A percentile compares a stretch with the other conserved stretches of the same genome.
Conservation (phyloP, 441 rosid genomes). For the Populus trichocarpa region DNA sequence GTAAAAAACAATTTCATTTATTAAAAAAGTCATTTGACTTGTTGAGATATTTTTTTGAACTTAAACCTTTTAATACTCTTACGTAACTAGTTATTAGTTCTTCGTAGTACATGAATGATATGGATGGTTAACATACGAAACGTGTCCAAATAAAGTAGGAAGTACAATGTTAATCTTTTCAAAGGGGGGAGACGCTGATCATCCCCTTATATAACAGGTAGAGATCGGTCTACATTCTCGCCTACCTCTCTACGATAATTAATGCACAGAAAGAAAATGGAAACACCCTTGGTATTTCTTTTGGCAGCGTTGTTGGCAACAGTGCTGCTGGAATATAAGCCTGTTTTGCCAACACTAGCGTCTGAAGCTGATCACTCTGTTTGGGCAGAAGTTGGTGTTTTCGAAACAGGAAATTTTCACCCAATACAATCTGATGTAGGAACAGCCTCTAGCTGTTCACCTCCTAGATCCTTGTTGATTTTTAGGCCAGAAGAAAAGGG, state of each 20-base stretch:
- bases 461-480: slow-evolving; percentile 41
- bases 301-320: neutral
- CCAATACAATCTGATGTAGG: slow-evolving; percentile 4
- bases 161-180: no score
- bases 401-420: slow-evolving; percentile 13
- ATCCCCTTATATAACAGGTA: no score
- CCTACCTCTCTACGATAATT: neutral
- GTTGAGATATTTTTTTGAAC: no score
- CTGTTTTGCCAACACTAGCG: neutral
- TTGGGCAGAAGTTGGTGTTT: slow-evolving; percentile 4
- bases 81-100: no score
- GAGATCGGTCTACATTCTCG: no score
- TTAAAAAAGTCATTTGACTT: no score
- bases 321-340: neutral
- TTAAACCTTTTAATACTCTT: no score
- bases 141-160: no score
- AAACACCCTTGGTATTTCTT: neutral
- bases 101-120: no score
- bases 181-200: no score
- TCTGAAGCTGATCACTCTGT: neutral
- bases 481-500: slow-evolving; percentile 31
- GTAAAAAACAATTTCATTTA: no score
- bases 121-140: no score
- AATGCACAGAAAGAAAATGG: neutral
- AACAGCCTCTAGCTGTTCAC: slow-evolving; percentile 7